Evolutionary conservation across 345 rosid genomes (phyloP).

Genomic region (Syzygium aqueum): DNA sequence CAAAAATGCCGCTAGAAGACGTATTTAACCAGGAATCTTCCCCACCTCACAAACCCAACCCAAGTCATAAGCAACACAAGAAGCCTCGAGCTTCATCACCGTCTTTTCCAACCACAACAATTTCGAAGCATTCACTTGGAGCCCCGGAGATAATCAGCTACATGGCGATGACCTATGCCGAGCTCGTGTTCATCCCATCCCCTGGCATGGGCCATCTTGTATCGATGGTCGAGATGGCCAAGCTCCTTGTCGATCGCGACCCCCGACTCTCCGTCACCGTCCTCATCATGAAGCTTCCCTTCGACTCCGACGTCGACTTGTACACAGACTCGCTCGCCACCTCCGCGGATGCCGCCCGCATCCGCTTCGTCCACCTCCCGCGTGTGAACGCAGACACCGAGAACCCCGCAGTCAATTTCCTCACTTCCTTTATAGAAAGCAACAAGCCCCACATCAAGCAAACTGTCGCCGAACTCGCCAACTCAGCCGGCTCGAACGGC

Average conservation of each 20-base stretch:
- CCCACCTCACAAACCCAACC: too few relatives aligned
- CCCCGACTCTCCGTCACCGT: constrained; percentile 6
- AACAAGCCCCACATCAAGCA: constrained; percentile 6
- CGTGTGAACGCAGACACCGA: not conserved
- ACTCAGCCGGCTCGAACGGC: not conserved
- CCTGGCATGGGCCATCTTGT: constrained; percentile 7
- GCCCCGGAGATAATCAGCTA: not conserved
- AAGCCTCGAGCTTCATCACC: not conserved
- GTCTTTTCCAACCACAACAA: not conserved
- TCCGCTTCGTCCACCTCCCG: constrained; percentile 4
- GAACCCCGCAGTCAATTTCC: not conserved
- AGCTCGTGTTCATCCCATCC: not conserved
- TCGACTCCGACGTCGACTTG: not conserved
- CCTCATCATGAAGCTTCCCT: constrained; percentile 1
- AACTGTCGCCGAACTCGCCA: not conserved
- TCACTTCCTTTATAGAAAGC: not conserved
- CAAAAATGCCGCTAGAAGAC: not conserved
- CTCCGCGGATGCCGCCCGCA: not conserved
- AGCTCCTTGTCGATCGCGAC: constrained; percentile 7
- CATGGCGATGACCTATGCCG: not conserved
- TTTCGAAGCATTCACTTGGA: not conserved
- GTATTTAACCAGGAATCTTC: not conserved
- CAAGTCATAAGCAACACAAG: not conserved
- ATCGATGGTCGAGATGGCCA: constrained; percentile 8
- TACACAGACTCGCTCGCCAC: not conserved